Conservation (phyloP, 2,329 filamentous ascomycete genomes). For the Penicillium brasilianum region DNA sequence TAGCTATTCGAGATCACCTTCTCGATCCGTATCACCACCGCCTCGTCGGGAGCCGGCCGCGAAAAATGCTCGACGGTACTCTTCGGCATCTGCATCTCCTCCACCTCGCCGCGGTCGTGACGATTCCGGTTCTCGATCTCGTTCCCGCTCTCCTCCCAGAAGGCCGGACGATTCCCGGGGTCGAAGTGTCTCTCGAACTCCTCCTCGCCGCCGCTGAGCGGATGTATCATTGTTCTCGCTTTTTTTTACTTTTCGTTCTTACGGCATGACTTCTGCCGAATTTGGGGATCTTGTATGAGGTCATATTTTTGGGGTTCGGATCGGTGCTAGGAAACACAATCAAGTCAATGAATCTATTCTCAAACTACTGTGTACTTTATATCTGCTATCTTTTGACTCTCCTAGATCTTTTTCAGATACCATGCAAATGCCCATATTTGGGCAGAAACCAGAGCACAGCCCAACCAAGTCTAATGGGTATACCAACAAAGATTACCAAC, state of each 20-base stretch:
- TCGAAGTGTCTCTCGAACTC: conserved; percentile 33
- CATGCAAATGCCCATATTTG: too few species aligned
- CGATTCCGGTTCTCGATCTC: conserved; percentile 30
- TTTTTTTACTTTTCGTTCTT: neutral
- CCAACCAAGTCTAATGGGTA: conserved; percentile 22
- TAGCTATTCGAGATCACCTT: conserved; percentile 41
- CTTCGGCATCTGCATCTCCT: conserved; percentile 38
- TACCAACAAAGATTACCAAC: conserved; percentile 16
- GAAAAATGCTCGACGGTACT: conserved; percentile 26
- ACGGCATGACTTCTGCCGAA: neutral
- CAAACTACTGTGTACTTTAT: conserved; percentile 16
- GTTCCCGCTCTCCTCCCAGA: conserved; percentile 30
- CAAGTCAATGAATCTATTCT: conserved; percentile 6
- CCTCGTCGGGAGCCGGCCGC: conserved; percentile 28
- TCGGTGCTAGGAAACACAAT: conserved; percentile 13
- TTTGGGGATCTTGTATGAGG: neutral
- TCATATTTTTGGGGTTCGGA: conserved; percentile 4
- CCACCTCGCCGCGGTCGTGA: conserved; percentile 35
- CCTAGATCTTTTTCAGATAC: neutral
- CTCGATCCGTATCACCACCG: conserved; percentile 34
- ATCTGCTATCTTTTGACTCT: conserved; percentile 2
- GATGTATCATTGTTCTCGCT: neutral
- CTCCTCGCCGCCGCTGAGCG: conserved; percentile 26
- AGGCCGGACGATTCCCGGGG: conserved; percentile 29
- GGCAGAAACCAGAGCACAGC: too few species aligned